Base-by-base conservation (phyloP, 2,329 filamentous ascomycete genomes). In the Penicillium sumatraense region DNA sequence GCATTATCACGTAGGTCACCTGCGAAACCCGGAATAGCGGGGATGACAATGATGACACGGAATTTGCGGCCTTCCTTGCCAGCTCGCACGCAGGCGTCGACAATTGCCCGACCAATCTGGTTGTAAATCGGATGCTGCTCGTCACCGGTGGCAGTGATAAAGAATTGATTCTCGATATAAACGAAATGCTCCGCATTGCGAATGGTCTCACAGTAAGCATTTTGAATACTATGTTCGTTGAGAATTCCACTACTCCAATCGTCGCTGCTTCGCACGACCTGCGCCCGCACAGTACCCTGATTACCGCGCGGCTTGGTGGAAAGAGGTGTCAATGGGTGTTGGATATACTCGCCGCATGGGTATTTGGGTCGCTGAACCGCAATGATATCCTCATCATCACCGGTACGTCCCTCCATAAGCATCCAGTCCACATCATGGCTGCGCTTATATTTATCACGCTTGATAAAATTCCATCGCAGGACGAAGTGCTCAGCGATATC, bases 131-230 rank as follows among this genome's bases (percentile, higher is more conserved):
- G 93, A 1, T 81, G 78, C 71, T 97, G 93, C 31, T 96, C 76
- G n/a, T 95, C 88, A 8, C 91, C 91, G 0, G 93, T 98, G 0
- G 95, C 90, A 1, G 92, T 96, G 70, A 96, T 97, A 81, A 98
- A 99, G 79, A 98, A 98, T 68, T 99, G 95, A 68, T 98, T 98
- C 73, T 99, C 95, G 57, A 99, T 96, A 77, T 98, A 99, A 21
- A 99, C 89, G 64, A 86, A 97, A 71, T 98, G 93, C 74, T 97
- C 80, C 0, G 93, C 93, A 49, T 90, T 91, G 48, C 88, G 81
- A 65, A 98, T 98, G 26, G 96, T 78, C 60, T 96, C 91, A 18
- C 80, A 84, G 74, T 96, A 96, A 1, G 92, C 92, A 69, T 93
- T 93, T 58, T 88, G 86, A 58, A 97, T 93, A 0, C 91, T 96